These are phyloP conservation scores for Leccinum obscurum DNA, from an alignment of 768 basidiomycete species.

Conservation along the genomic window DNA sequence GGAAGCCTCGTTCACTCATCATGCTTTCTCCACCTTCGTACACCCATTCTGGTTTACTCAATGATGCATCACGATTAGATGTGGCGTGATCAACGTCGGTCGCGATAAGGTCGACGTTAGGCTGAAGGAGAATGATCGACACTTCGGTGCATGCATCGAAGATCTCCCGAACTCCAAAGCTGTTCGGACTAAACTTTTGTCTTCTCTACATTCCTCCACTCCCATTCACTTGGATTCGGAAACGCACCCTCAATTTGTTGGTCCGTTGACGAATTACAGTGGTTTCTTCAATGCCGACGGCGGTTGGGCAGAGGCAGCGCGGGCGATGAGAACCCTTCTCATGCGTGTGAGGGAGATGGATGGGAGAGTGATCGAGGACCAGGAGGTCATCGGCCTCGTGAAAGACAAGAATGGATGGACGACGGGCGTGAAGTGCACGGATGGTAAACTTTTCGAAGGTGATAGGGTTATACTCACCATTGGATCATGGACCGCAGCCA, in stretches of 20 bases:
- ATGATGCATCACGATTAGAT: slow-evolving; percentile 13
- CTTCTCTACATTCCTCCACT: slow-evolving; percentile 4
- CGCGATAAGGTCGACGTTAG: slow-evolving; percentile 45
- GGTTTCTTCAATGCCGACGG: slow-evolving; percentile 77
- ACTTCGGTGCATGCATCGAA: slow-evolving; percentile 52
- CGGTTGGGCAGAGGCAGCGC: slow-evolving; percentile 83
- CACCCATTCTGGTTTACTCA: neutral
- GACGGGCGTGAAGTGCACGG: slow-evolving; percentile 60
- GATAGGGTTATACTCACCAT: slow-evolving; percentile 68
- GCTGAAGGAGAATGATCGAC: slow-evolving; percentile 63
- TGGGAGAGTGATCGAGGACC: slow-evolving; percentile 59
- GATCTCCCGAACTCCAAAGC: slow-evolving; percentile 18
- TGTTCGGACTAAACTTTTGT: slow-evolving; percentile 20
- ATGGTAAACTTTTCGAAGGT: slow-evolving; percentile 56
- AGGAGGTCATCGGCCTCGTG: slow-evolving; percentile 53
- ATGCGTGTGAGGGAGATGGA: slow-evolving; percentile 56
- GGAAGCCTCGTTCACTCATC: neutral
- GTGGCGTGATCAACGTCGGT: slow-evolving; percentile 29
- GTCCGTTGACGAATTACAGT: slow-evolving; percentile 23
- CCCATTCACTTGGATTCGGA: neutral
- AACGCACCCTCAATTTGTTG: slow-evolving; percentile 9
- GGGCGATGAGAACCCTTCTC: slow-evolving; percentile 59
- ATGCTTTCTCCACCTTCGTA: neutral
- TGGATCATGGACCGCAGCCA: slow-evolving; percentile 84
- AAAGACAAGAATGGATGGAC: slow-evolving; percentile 41